Conservation (phyloP, 306 rosid genomes). For the Ammopiptanthus mongolicus region DNA sequence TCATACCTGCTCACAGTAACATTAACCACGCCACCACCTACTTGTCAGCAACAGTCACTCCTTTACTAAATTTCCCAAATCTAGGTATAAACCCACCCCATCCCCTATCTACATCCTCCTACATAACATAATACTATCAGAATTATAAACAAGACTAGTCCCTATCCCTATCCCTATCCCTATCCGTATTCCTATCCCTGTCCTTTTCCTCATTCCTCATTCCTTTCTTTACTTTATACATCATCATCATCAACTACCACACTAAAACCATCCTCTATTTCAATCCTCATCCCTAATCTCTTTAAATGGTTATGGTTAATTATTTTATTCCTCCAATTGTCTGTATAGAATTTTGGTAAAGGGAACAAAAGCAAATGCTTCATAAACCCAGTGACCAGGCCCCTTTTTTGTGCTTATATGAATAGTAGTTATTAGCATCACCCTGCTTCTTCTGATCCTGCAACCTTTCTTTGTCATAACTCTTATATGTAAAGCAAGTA, state of each 20-base stretch:
- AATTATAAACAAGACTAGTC: too few relatives aligned
- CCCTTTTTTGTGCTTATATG: slow-evolving; percentile 5
- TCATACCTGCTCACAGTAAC: not conserved
- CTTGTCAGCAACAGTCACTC: slow-evolving; percentile 24
- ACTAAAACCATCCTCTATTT: not conserved
- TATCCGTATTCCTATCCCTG: not conserved
- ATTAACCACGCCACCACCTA: slow-evolving; percentile 19
- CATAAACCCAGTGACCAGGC: not conserved
- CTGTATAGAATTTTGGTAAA: not conserved
- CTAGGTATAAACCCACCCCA: not conserved
- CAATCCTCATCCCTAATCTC: not conserved
- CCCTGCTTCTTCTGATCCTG: not conserved
- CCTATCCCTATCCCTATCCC: not conserved
- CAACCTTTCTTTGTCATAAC: not conserved
- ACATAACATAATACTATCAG: too few relatives aligned
- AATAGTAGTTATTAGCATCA: not conserved
- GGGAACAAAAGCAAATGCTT: slow-evolving; percentile 14
- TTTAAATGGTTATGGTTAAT: not conserved
- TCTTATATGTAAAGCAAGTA: not conserved
- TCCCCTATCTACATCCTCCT: not conserved
- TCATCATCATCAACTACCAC: not conserved
- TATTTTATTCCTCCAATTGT: not conserved
- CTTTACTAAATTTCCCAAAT: slow-evolving; percentile 18
- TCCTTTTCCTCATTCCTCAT: not conserved
- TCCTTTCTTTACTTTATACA: not conserved